These are phyloP conservation scores for Fomitopsis serialis DNA, from an alignment of 768 basidiomycete genomes.

Conservation along the genomic window DNA sequence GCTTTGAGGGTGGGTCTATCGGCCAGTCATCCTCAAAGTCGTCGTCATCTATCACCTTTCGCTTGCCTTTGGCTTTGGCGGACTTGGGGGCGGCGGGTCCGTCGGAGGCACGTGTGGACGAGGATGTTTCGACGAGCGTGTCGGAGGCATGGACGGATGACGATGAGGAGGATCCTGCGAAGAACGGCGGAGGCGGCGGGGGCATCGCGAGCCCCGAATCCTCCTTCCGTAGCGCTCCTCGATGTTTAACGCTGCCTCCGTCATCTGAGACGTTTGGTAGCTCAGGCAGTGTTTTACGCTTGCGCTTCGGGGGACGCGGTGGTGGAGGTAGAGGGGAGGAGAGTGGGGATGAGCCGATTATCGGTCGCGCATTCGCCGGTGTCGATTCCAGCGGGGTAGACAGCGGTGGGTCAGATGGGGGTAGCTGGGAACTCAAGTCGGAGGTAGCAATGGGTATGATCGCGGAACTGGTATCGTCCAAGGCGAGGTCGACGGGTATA, in stretches of 20 bases:
- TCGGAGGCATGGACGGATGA: constrained; percentile 1
- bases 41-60: neutral
- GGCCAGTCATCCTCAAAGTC: constrained; percentile 1
- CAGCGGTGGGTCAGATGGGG: constrained; percentile 19
- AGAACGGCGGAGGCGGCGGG: constrained; percentile 12
- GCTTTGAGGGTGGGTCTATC: constrained; percentile 1
- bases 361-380: neutral
- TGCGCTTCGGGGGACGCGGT: neutral
- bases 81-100: neutral
- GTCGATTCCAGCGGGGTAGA: constrained; percentile 1
- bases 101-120: neutral
- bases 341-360: neutral
- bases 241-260: neutral
- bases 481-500: constrained; percentile 1
- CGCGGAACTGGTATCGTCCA: constrained; percentile 15
- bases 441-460: constrained; percentile 16
- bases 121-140: neutral
- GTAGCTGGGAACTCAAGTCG: constrained; percentile 17
- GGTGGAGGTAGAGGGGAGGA: neutral
- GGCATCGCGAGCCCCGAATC: constrained; percentile 2
- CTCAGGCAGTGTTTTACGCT: neutral
- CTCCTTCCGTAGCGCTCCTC: neutral
- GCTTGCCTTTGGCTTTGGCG: constrained; percentile 1
- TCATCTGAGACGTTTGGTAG: neutral
- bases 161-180: constrained; percentile 11